Evolutionary conservation across 768 basidiomycete genomes (phyloP), one percentile per base, ranked within the genome.

Genomic region (Dioszegia hungarica): DNA sequence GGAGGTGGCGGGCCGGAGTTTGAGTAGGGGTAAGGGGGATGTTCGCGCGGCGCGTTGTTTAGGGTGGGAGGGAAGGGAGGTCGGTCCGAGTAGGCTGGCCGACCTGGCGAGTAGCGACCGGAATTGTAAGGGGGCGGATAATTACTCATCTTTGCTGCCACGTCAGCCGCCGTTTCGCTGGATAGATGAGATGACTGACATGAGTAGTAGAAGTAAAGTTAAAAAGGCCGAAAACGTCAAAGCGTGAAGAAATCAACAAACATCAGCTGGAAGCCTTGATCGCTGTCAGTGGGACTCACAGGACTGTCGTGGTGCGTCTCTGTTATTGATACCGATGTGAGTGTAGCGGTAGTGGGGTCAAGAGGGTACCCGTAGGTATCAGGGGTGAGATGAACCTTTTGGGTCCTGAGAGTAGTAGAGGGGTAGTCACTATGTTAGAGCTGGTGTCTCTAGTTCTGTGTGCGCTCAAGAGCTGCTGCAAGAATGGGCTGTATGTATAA

Each of bases 31-130:
- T 38, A 62, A 51, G 54, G 28, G 49, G 34, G 59, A 54, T 34
- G 57, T 47, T 62, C 60, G n/a, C 49, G 37, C 22, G 39, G n/a
- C 19, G 28, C 11, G 20, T 40, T 34, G 37, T 54, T 25, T 1
- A 43, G 47, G 22, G 60, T 40, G 27, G 60, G 54, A 14, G 55
- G 43, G 56, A 52, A 61, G 41, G 51, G 55, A 25, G 60, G 40
- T 11, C 53, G 57, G 20, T 66, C 68, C 22, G 51, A 38, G 29
- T 64, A 70, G 0, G 63, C 33, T 22, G 49, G 49, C 50, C 61
- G 55, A 57, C 56, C 61, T 10, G 68, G 68, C 11, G 68, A 67
- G 56, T 68, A 67, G 38, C 64, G 63, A 20, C 66, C 57, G 6
- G 49, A 37, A 22, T 20, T 22, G 25, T 57, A 56, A 6, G 66